Evolutionary conservation across 306 rosid species (phyloP), one percentile per base, ranked within the genome.

Genomic region (Dryas drummondii): DNA sequence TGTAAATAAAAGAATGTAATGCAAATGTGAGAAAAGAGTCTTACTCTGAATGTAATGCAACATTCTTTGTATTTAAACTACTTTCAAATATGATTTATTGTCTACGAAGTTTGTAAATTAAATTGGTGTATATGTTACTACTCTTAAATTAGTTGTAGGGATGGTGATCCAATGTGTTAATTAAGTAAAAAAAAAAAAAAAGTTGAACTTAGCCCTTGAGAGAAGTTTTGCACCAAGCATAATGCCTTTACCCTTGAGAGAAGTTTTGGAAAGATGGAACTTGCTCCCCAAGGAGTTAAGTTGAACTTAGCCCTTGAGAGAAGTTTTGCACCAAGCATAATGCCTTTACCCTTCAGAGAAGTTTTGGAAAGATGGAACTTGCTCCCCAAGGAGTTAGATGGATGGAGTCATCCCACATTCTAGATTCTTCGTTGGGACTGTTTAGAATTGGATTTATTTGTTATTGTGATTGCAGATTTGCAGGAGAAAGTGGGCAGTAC

Each of bases 341-440:
- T 22, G 22, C 22, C 22, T 22, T 22, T 22, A 22, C 22, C 55
- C 57, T 72, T 67, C 5, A 1, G 27, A 22, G 56, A 26, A 72
- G 45, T 57, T 42, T 57, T 19, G 26, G 67, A 47, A 45, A 46
- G 67, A 55, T 9, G 57, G 70, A 72, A 58, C 76, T 72, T 72
- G 76, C 67, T 9, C 46, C 17, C 0, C 7, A 72, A 26, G 76
- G 55, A 44, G 57, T 26, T 22, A 22, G 22, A 22, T 48, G 40
- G 19, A 67, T 66, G 40, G 54, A 66, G 56, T 6, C 15, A 51
- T 14, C 17, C 17, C 3, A 15, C 13, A 51, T 6, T 11, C 55
- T 22, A 51, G 2, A 5, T 4, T 51, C 55, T 13, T 51, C 11
- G 55, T 51, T 51, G 48, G 48, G 22, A 7, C 48, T 45, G 48